Evolutionary conservation across 2,329 filamentous ascomycete species (phyloP), one percentile per base, ranked within the genome.

Genomic region (Cladophialophora psammophila): DNA sequence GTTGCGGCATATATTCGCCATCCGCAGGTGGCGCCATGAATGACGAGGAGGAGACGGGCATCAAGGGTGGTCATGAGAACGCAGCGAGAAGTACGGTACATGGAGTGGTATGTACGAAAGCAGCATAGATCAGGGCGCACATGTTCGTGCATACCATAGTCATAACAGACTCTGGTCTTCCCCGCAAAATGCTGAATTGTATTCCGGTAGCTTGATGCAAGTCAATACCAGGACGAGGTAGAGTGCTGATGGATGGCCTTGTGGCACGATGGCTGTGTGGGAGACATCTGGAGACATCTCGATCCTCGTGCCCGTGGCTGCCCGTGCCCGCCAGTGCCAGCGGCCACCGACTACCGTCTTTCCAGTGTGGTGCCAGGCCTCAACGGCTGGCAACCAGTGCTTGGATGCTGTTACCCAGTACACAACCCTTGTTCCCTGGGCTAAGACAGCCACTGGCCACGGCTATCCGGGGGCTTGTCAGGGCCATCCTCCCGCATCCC

Each of bases 181-280:
- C 59, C 59, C 59, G 59, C 59, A 61, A 53, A 52, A 52, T 53
- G 59, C 48, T 38, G 52, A 50, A 50, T 50, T 50, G 45, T 8
- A 50, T 50, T 20, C 59, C 48, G 59, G 59, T 53, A 45, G 59
- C 59, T 61, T 52, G 48, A 61, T 53, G 59, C 59, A 61, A 32
- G 59, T 53, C 45, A 54, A 45, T 3, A n/a, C 53, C 45, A 53
- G 45, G 1, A 26, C 8, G 18, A 50, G 7, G 45, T 18, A 26
- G 26, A 26, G 26, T 26, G 26, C 26, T 26, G 26, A 26, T 26
- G 3, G 26, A 26, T 26, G 26, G 26, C 10, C 40, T 42, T 2
- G 40, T 42, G 10, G 40, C 40, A 42, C 40, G n/a, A 42, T n/a
- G 40, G 40, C n/a, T 26, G 26, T 26, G 26, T 26, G 26, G 26